These are phyloP conservation scores for Chimonanthus praecox DNA, from an alignment of 164 flowering plant genomes.

Conservation along the genomic window DNA sequence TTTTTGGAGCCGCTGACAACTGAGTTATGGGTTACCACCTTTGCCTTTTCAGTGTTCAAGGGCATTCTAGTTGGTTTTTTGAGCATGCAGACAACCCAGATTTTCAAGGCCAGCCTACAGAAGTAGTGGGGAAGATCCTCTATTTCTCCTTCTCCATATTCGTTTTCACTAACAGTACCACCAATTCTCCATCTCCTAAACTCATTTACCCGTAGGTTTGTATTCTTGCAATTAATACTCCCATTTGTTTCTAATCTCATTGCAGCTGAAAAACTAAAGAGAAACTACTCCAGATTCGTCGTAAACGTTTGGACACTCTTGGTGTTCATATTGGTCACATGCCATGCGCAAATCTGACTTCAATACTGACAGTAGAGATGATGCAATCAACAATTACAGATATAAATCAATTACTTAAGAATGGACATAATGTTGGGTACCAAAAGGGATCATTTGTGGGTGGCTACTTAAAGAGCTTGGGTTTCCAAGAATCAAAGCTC, in stretches of 20 bases:
- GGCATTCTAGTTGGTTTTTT: not conserved
- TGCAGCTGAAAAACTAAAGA: conserved; percentile 6
- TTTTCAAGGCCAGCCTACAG: not conserved
- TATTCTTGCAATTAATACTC: not conserved
- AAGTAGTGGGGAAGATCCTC: not conserved
- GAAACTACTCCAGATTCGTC: conserved; percentile 6
- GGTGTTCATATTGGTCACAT: conserved; percentile 1
- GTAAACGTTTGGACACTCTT: conserved; percentile 2
- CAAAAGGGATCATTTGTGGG: conserved; percentile 8
- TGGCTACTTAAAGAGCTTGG: conserved; percentile 16
- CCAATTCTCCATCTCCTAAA: not conserved
- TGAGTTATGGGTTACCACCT: not conserved
- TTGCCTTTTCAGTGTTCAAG: not conserved
- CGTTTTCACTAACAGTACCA: not conserved
- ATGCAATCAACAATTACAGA: conserved; percentile 10
- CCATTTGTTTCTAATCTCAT: not conserved
- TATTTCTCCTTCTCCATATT: not conserved
- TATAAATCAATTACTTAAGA: not conserved
- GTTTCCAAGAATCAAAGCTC: conserved; percentile 26
- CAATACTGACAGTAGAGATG: not conserved
- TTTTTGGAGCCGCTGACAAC: not conserved
- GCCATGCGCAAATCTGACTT: conserved; percentile 10
- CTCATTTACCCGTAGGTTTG: not conserved
- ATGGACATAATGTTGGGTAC: conserved; percentile 9
- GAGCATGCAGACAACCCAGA: not conserved